Conservation (phyloP, 2,329 filamentous ascomycete genomes). For the Phaeosphaeria sp. region DNA sequence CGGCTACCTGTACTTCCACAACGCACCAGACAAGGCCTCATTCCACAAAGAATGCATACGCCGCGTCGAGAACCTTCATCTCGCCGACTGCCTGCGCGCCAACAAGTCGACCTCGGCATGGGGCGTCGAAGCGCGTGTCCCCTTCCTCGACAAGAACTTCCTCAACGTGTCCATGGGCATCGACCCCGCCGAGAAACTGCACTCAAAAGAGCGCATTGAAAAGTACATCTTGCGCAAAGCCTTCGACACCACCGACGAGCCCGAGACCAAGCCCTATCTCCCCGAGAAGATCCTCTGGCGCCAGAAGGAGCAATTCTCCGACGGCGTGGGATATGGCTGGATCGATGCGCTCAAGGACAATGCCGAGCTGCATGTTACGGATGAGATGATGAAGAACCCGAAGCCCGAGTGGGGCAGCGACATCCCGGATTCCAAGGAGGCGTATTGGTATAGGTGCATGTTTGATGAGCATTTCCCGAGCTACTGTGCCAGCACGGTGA, state of each 20-base stretch:
- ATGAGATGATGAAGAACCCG: slow-evolving; percentile 99
- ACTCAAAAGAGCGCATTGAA: slow-evolving; percentile 81
- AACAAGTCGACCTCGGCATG: slow-evolving; percentile 99
- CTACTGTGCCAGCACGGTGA: slow-evolving; percentile 88
- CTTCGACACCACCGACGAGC: slow-evolving; percentile 91
- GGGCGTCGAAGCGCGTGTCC: slow-evolving; percentile 96
- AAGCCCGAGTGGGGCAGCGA: slow-evolving; percentile 95
- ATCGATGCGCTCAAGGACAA: slow-evolving; percentile 97
- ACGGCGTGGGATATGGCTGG: slow-evolving; percentile 98
- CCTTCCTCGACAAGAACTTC: slow-evolving; percentile 98
- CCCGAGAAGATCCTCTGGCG: slow-evolving; percentile 95
- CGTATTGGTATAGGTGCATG: slow-evolving; percentile 97
- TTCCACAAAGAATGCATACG: slow-evolving; percentile 96
- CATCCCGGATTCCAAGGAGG: slow-evolving; percentile 95
- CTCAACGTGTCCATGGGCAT: slow-evolving; percentile 92
- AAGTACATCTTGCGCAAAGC: slow-evolving; percentile 99
- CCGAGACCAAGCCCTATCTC: slow-evolving; percentile 82
- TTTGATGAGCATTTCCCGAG: slow-evolving; percentile 98
- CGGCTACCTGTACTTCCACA: slow-evolving; percentile 98
- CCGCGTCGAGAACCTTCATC: slow-evolving; percentile 93
- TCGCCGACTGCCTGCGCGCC: slow-evolving; percentile 94
- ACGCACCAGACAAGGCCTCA: slow-evolving; percentile 85
- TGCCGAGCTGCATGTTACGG: slow-evolving; percentile 85
- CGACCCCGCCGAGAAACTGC: slow-evolving; percentile 91
- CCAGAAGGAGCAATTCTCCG: slow-evolving; percentile 99